phyloP scores from a whole-genome alignment of 345 rosid species.

The Eucalyptus urophylla region DNA sequence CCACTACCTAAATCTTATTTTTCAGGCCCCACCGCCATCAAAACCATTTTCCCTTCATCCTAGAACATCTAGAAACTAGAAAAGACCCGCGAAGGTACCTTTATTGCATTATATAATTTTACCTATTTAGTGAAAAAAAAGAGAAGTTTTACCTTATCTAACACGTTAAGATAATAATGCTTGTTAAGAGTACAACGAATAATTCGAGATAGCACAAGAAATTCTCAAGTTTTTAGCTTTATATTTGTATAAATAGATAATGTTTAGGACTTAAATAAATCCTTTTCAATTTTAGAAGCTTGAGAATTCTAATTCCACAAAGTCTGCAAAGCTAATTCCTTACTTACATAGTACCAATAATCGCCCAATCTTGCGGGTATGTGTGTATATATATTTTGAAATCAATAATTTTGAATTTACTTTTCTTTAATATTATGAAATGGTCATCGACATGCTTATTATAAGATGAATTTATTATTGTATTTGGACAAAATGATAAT shows the following conservation, averaged over 20 bases:
- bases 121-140: too few species aligned
- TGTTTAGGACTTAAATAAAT: neutral
- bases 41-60: neutral
- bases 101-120: too few species aligned
- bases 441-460: too few species aligned
- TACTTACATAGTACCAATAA: neutral
- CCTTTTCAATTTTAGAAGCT: neutral
- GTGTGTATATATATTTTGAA: too few species aligned
- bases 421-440: too few species aligned
- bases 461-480: neutral
- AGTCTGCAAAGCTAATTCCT: neutral
- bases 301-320: neutral
- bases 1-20: too few species aligned
- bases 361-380: rapidly evolving
- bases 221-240: neutral
- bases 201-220: neutral
- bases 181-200: neutral
- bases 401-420: neutral
- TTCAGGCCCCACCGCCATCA: too few species aligned
- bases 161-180: neutral
- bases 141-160: neutral
- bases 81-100: neutral
- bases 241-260: too few species aligned
- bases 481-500: neutral
- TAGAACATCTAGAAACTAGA: neutral